Base-by-base conservation (phyloP, 768 basidiomycete genomes). In the Scleroderma bovista region DNA sequence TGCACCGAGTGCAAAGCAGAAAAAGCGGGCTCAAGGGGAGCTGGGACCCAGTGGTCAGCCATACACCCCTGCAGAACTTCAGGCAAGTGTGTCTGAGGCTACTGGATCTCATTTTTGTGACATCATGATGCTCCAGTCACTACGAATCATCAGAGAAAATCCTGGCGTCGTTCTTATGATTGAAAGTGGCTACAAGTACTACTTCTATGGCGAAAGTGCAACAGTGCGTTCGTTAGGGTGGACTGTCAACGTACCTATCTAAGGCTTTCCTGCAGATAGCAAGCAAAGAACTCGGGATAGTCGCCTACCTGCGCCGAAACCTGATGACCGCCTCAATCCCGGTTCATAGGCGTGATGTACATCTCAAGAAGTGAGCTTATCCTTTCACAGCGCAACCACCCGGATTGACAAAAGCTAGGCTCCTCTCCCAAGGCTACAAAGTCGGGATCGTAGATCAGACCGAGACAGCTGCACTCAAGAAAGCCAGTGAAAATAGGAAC, bases 381-480 rank as follows among this genome's bases (percentile, higher is more conserved):
- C 5, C 9, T 43, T 29, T 11, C 19, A n/a, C 5, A n/a, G 15
- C 16, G 4, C 22, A 24, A 19, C 17, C 8, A 4, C 17, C 9
- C 1, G n/a, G 29, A 6, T 36, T 47, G 57, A 4, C 57, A 20
- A 19, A 7, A 23, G 16, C 22, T 26, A 85, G 91, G 53, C 72
- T 94, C 15, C 72, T 94, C 24, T 81, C 87, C 5, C 78, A 79
- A 51, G 92, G 91, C 0, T 73, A 90, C 62, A 84, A 87, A 65
- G 90, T 93, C 33, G 92, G 93, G 2, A 77, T 94, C 24, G 83
- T 92, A 2, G 74, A 81, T 20, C 93, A 94, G 61, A 78, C 75
- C 1, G 92, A 94, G 67, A 93, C 93, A 0, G 88, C 92, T 16
- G 92, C 92, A 0, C 74, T 94, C 44, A 94, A 94, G 71, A 92